Base-by-base conservation (phyloP, 2,329 filamentous ascomycete species). In the Plectosphaerella plurivora region DNA sequence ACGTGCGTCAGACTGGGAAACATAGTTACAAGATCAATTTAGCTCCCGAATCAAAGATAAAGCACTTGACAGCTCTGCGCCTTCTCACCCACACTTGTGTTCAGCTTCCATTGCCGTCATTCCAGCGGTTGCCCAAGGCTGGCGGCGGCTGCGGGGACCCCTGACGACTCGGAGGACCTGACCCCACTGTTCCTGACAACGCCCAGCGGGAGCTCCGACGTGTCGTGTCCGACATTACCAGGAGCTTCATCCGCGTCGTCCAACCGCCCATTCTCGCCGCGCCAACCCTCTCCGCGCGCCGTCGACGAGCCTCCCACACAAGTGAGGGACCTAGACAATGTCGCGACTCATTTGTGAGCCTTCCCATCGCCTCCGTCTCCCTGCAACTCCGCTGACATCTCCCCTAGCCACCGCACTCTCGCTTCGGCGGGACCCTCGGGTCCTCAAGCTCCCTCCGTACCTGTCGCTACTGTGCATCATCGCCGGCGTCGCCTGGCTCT, bases 401-500 rank as follows among this genome's bases (percentile, higher is more conserved):
- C 51, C 51, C 57, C 49, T 51, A 84, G 81, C 81, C 58, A 76
- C 86, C 62, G 76, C 86, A 57, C 72, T 89, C 61, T 81, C 82
- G 61, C 76, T 96, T 65, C 87, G 91, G 65, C 85, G 84, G 69
- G 89, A 96, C 69, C 88, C 89, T 62, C 83, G 89, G 59, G 76
- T 96, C 53, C 82, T 94, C 58, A 89, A 89, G 72, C 73, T 96
- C 16, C 92, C 93, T 41, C 90, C 91, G 14, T 93, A 95, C 73
- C 74, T 97, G 35, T 97, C 93, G 35, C 79, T 91, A 49, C 74
- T 96, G 41, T 95, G 89, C 71, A 84, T 97, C 61, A 63, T 93
- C 47, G 81, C 96, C 62, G 94, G 94, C 50, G 82, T 97, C 52
- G 82, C 84, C 60, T 99, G 93, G 90, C 84, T 99, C 14, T 82